These are phyloP conservation scores for Glycine soja DNA, from an alignment of 306 rosid species.

Conservation along the genomic window DNA sequence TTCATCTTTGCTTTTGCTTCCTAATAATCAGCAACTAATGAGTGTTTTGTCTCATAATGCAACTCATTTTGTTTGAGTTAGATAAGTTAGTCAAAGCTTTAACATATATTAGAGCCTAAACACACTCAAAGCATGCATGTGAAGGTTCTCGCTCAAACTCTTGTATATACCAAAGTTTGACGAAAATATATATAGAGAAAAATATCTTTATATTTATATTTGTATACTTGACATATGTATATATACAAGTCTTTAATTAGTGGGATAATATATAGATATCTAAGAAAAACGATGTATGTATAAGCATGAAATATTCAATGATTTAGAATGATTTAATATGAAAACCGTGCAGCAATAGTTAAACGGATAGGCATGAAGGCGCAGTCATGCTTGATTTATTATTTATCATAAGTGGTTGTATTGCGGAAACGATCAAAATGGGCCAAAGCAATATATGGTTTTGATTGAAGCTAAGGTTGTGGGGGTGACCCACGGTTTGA, in stretches of 20 bases:
- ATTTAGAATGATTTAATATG: constrained; percentile 42
- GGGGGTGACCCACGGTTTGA: constrained; percentile 57
- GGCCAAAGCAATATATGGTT: constrained; percentile 62
- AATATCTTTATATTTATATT: too few relatives aligned
- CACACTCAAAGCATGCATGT: not conserved
- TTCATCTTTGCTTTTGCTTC: constrained; percentile 31
- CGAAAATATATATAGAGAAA: too few relatives aligned
- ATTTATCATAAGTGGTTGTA: constrained; percentile 31
- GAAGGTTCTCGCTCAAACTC: not conserved
- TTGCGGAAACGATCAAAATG: constrained; percentile 49
- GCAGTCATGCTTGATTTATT: constrained; percentile 46
- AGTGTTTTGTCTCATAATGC: not conserved
- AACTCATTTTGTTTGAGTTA: constrained; percentile 7
- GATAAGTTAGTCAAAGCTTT: constrained; percentile 11
- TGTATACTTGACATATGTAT: too few relatives aligned
- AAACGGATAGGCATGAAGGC: constrained; percentile 41
- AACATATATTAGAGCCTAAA: not conserved
- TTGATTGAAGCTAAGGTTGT: constrained; percentile 59
- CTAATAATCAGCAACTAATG: constrained; percentile 36
- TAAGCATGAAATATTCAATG: constrained; percentile 25
- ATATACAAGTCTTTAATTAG: constrained; percentile 5
- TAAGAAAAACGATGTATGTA: not conserved
- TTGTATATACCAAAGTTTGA: not conserved
- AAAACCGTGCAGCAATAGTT: constrained; percentile 40
- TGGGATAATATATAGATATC: constrained; percentile 23